Evolutionary conservation across 2,329 filamentous ascomycete species (phyloP), one percentile per base, ranked within the genome.

Genomic region (Thielaviopsis euricoi): DNA sequence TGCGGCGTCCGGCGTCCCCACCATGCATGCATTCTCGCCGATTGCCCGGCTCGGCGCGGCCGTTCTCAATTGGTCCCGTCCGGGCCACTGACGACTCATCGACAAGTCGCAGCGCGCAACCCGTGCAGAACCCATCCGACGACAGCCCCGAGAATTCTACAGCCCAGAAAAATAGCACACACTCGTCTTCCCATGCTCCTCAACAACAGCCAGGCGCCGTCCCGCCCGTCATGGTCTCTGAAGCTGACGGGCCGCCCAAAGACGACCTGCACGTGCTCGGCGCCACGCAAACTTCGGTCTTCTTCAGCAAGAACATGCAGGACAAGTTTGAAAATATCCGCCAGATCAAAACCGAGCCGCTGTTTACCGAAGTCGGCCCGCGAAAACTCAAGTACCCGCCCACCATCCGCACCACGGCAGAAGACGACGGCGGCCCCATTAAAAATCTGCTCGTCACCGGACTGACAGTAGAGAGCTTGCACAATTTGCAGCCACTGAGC

Each of bases 401-500:
- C 57, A 48, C 57, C 60, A 54, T 60, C 9, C 46, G 46, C 7
- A 17, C 49, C 13, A 58, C 59, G 21, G 59, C 62, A 52, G 26
- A 63, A 26, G 57, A 65, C 33, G 66, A 75, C 56, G 65, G 72
- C 19, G 73, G 75, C 22, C 76, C 73, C 21, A 93, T 94, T 57
- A 76, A 84, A 63, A 82, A 85, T 63, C 73, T 93, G 51, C 79
- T 94, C 50, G 75, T 93, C 21, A 81, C 83, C 1, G 81, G 80
- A 23, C 63, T 64, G 4, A 70, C 67, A 0, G 83, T 84, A 65
- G 77, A 84, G 22, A 68, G 69, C 0, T 71, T 77, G 12, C 67
- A 74, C 40, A 81, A 83, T 1, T 66, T 94, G 23, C 65, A 73
- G 3, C 70, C 75, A 0, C 73, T 93, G 57, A 78, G 76, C 57